Conservation (phyloP, 768 basidiomycete genomes). For the Cantharellus cinnabarinus region DNA sequence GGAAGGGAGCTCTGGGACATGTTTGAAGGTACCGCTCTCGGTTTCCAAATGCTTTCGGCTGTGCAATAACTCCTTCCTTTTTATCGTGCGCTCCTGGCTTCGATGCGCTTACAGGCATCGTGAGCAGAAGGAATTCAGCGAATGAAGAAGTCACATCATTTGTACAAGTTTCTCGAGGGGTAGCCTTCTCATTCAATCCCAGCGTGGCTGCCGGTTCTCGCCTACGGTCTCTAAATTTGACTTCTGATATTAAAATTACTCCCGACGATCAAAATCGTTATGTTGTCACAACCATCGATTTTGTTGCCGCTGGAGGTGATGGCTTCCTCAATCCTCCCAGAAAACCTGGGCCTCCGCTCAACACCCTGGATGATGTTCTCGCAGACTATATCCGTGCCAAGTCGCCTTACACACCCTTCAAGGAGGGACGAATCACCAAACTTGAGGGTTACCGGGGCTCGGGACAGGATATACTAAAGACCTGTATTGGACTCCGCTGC, state of each 20-base stretch:
- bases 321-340: slow-evolving; percentile 5
- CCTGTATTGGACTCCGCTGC: not conserved
- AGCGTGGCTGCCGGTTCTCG: slow-evolving; percentile 10
- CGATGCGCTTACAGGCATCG: slow-evolving; percentile 2
- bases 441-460: not conserved
- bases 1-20: slow-evolving; percentile 24
- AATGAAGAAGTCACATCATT: slow-evolving; percentile 19
- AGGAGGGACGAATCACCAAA: slow-evolving; percentile 11
- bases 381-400: slow-evolving; percentile 7
- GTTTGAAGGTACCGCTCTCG: slow-evolving; percentile 23
- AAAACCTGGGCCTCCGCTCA: not conserved
- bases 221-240: slow-evolving; percentile 10
- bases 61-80: slow-evolving; percentile 8
- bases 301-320: slow-evolving; percentile 13
- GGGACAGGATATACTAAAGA: not conserved
- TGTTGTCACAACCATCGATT: slow-evolving; percentile 13
- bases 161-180: slow-evolving; percentile 23
- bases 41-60: slow-evolving; percentile 11
- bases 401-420: slow-evolving; percentile 8
- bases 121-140: slow-evolving; percentile 1
- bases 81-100: not conserved
- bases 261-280: slow-evolving; percentile 8
- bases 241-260: not conserved
- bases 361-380: slow-evolving; percentile 11
- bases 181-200: slow-evolving; percentile 13